A percentile compares a stretch with the other conserved stretches of the same genome.
These are phyloP conservation scores for Plicaturopsis crispa DNA, from an alignment of 768 basidiomycete genomes.

Conservation along the genomic window DNA sequence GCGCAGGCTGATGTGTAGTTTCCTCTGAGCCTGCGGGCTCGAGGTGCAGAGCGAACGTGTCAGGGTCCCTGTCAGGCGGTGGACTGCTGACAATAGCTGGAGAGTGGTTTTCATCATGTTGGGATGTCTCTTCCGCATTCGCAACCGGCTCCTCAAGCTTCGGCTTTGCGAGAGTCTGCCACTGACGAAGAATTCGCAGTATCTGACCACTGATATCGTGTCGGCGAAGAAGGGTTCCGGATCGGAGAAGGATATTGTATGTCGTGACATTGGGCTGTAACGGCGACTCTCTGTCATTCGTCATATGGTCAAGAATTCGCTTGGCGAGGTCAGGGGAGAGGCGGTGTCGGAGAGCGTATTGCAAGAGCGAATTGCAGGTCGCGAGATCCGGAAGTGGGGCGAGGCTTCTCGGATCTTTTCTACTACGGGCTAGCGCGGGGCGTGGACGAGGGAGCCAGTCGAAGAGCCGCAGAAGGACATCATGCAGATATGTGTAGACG, in stretches of 20 bases:
- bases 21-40: too few relatives aligned
- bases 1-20: too few relatives aligned
- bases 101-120: too few relatives aligned
- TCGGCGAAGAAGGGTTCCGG: slow-evolving; percentile 41
- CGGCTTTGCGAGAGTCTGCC: too few relatives aligned
- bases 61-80: too few relatives aligned
- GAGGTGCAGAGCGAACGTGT: too few relatives aligned
- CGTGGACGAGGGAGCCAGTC: too few relatives aligned
- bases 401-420: slow-evolving; percentile 4
- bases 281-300: slow-evolving; percentile 26
- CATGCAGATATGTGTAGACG: slow-evolving; percentile 42
- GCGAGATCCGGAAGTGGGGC: slow-evolving; percentile 25
- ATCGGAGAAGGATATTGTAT: slow-evolving; percentile 52
- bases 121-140: too few relatives aligned
- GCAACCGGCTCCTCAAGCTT: too few relatives aligned
- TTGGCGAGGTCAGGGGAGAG: slow-evolving; percentile 40
- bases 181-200: slow-evolving; percentile 26
- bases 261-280: slow-evolving; percentile 42
- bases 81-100: too few relatives aligned
- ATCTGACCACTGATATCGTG: slow-evolving; percentile 33
- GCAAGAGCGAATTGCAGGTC: slow-evolving; percentile 54
- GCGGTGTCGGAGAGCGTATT: slow-evolving; percentile 60
- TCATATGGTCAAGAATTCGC: slow-evolving; percentile 50
- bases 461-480: slow-evolving; percentile 35
- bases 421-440: too few relatives aligned